Evolutionary conservation across 2,329 filamentous ascomycete species (phyloP).

Genomic region (Fusarium poae): DNA sequence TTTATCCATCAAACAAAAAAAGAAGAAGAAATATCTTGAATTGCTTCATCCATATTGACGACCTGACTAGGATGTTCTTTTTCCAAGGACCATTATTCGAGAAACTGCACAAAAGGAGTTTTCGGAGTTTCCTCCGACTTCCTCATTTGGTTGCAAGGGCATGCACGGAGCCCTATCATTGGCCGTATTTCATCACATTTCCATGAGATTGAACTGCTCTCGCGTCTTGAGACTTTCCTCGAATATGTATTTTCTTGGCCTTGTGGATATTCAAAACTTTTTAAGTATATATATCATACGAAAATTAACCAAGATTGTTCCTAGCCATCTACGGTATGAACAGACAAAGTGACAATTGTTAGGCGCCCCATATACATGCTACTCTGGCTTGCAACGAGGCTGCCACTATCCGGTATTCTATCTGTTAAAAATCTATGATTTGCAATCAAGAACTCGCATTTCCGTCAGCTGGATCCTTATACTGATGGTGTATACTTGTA

Average conservation of each 20-base stretch:
- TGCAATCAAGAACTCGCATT: background rate
- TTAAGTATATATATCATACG: background rate
- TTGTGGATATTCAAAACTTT: background rate
- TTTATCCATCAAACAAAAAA: background rate
- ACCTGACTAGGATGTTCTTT: background rate
- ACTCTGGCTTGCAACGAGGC: background rate
- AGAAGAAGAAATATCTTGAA: background rate
- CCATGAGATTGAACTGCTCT: background rate
- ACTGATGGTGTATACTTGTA: background rate
- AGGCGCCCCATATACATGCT: background rate
- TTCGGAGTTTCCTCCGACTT: constrained; percentile 45
- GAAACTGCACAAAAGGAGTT: constrained; percentile 38
- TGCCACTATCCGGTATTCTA: background rate
- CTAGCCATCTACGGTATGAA: background rate
- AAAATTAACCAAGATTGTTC: too few species aligned
- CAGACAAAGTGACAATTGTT: too few species aligned
- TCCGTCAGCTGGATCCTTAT: background rate
- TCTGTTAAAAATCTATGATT: background rate
- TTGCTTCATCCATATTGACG: background rate
- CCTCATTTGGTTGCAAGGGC: constrained; percentile 26
- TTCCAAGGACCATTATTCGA: background rate
- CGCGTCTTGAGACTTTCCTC: background rate
- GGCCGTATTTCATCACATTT: constrained; percentile 5
- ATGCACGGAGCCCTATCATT: constrained; percentile 20
- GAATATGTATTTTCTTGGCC: background rate